Percentiles rank a stretch among this genome's conserved stretches.
phyloP scores from a whole-genome alignment of 148 eudicot genomes.

The Arctostaphylos glauca region DNA sequence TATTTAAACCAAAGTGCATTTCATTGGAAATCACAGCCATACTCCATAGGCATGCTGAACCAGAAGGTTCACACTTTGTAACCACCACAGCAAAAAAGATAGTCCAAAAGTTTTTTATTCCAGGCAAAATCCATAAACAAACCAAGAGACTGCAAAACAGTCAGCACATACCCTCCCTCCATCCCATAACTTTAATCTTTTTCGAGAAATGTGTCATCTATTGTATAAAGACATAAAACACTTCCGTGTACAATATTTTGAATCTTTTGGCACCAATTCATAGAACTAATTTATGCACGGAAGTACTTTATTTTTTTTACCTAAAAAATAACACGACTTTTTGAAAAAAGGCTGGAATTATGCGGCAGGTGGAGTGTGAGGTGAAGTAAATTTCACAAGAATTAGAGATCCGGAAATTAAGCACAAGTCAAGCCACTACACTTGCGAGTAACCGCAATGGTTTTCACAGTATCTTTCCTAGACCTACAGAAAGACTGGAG shows the following conservation, averaged over 20 bases:
- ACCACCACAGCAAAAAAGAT: neutral
- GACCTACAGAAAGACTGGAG: slow-evolving; percentile 55
- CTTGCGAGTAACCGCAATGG: slow-evolving; percentile 18
- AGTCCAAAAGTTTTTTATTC: neutral
- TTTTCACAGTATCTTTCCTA: slow-evolving; percentile 33
- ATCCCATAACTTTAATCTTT: too few relatives aligned
- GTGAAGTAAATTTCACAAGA: neutral
- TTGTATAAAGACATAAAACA: too few relatives aligned
- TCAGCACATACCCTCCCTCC: neutral
- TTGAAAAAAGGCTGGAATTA: too few relatives aligned
- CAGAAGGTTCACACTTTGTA: neutral
- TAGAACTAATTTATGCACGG: too few relatives aligned
- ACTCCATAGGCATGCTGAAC: neutral
- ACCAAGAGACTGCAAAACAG: neutral
- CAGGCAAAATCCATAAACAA: neutral
- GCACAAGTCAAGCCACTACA: slow-evolving; percentile 18
- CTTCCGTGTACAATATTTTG: too few relatives aligned
- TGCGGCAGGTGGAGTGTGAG: too few relatives aligned
- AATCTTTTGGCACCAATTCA: too few relatives aligned
- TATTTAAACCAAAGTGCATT: neutral
- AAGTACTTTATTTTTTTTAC: too few relatives aligned
- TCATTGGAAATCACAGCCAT: neutral
- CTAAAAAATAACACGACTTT: too few relatives aligned
- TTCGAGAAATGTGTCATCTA: too few relatives aligned
- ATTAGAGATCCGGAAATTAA: neutral